These are phyloP conservation scores for Ceratobasidium papillatum DNA, from an alignment of 1,284 basidiomycete species.

Conservation along the genomic window DNA sequence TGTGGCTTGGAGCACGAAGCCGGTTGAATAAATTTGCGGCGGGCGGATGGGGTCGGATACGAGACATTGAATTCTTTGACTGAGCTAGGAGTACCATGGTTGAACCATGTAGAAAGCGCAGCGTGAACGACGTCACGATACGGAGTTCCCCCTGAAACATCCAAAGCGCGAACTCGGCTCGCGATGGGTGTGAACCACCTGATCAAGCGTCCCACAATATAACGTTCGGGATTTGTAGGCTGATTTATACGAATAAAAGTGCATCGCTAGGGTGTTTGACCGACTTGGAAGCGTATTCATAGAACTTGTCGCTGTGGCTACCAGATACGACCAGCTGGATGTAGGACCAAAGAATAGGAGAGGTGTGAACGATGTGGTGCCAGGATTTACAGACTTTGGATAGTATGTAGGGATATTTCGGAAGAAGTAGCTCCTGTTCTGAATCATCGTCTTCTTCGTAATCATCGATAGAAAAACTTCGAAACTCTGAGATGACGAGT, in stretches of 20 bases:
- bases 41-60: not conserved
- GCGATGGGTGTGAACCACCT: not conserved
- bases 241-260: not conserved
- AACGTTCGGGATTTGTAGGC: too few species aligned
- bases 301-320: not conserved
- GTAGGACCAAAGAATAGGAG: conserved; percentile 1
- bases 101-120: not conserved
- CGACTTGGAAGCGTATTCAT: not conserved
- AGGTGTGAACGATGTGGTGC: not conserved
- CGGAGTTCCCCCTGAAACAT: not conserved
- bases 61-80: not conserved
- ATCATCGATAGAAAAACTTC: too few species aligned
- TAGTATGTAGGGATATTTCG: not conserved
- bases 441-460: too few species aligned
- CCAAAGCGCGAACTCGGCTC: not conserved
- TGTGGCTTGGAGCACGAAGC: not conserved
- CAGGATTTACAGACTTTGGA: conserved; percentile 2
- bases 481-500: too few species aligned
- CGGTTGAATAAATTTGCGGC: not conserved
- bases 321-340: not conserved
- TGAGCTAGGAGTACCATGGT: not conserved
- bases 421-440: not conserved
- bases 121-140: not conserved
- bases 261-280: not conserved
- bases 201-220: not conserved